phyloP scores from a whole-genome alignment of 73 alveolate species.

The Halteria grandinella region DNA sequence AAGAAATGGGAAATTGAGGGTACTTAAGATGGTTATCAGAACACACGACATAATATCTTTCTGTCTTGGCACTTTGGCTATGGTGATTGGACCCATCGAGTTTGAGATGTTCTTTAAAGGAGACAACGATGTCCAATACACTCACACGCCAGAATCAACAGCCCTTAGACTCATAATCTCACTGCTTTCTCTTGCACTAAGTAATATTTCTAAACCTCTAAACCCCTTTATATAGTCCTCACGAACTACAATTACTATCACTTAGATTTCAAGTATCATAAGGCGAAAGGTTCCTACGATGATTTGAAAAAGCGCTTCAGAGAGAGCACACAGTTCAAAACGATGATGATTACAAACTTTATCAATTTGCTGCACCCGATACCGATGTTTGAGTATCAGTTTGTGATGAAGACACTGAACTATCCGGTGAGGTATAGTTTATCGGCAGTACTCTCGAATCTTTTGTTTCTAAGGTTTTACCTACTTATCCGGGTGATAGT shows the following conservation, averaged over 20 bases:
- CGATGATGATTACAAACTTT: slow-evolving; percentile 3
- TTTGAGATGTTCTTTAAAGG: slow-evolving; percentile 22
- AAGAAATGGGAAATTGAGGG: too few species aligned
- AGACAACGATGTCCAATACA: background rate
- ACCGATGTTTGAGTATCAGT: slow-evolving; percentile 21
- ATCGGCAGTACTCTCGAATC: slow-evolving; percentile 23
- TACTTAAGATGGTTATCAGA: too few species aligned
- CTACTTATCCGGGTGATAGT: slow-evolving; percentile 11
- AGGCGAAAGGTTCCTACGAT: slow-evolving; percentile 26
- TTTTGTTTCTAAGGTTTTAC: slow-evolving; percentile 41
- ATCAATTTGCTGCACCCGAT: slow-evolving; percentile 19
- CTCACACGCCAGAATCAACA: background rate
- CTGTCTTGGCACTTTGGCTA: too few species aligned
- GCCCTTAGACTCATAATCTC: slow-evolving; percentile 5
- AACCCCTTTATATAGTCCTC: background rate
- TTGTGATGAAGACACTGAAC: slow-evolving; percentile 1
- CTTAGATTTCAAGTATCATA: background rate
- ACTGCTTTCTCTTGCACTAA: background rate
- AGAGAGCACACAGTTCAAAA: slow-evolving; percentile 34
- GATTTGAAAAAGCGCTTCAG: slow-evolving; percentile 9
- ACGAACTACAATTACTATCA: slow-evolving; percentile 12
- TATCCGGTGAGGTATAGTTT: background rate
- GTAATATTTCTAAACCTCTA: slow-evolving; percentile 1
- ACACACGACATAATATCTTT: too few species aligned
- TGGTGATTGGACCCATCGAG: too few species aligned